Evolutionary conservation across 2,329 filamentous ascomycete genomes (phyloP), one percentile per base, ranked within the genome.

Genomic region (Cryphonectria radicalis): DNA sequence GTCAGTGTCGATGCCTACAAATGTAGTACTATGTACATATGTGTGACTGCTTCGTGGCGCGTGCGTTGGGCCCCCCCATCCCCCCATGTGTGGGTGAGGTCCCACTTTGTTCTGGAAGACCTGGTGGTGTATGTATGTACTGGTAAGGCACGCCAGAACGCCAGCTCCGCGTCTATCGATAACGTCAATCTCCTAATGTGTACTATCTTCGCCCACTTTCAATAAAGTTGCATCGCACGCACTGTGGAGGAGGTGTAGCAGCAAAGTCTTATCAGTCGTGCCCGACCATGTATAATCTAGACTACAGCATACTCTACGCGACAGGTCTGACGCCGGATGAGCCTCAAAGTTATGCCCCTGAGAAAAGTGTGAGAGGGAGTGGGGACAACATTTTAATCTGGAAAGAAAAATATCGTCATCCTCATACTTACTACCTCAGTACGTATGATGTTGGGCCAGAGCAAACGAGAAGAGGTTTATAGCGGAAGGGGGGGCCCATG

Each of bases 71-170:
- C 43, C 17, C 43, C n/a, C n/a, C n/a, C n/a, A n/a, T n/a, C 22
- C 46, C 46, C n/a, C 53, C 53, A 57, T 57, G 53, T 57, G 55
- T 32, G 32, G 59, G 35, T 22, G 32, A 10, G 59, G 35, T 62
- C 22, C 59, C 59, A 62, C 59, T 62, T 59, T 35, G n/a, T 62
- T 62, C 59, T 62, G 19, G 59, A 62, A 62, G 35, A 62, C 35
- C 22, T 22, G 3, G 35, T 40, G 35, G 10, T 40, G 37, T 40
- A 40, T 40, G 37, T 40, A 40, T 40, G 37, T 40, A 40, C 37
- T 40, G 37, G 10, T 22, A 22, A 13, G 32, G 32, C 8, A 62
- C 10, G 32, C 59, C 35, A 40, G 32, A 17, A 40, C 3, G 55
- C n/a, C 53, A 28, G 53, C 53, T 40, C 40, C 19, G 7, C n/a